These are phyloP conservation scores for Elsinoe necatrix DNA, from an alignment of 2,329 filamentous ascomycete species.

Conservation along the genomic window DNA sequence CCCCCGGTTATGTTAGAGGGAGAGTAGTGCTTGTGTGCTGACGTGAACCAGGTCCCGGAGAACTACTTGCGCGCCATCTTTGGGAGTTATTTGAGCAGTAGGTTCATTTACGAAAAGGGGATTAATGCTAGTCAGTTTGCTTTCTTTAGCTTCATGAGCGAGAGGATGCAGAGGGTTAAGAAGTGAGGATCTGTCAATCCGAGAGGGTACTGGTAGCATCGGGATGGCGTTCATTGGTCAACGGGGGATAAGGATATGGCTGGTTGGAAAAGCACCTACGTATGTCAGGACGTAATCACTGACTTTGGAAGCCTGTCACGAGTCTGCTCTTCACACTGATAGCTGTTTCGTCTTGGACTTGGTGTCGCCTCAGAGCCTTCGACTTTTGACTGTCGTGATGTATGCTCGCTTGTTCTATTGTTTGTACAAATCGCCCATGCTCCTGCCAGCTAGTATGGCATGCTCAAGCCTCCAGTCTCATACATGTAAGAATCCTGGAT, in stretches of 20 bases:
- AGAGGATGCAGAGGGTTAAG: slow-evolving; percentile 36
- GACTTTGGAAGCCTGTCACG: background rate
- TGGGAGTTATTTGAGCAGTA: slow-evolving; percentile 85
- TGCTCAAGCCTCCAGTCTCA: background rate
- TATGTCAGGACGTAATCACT: background rate
- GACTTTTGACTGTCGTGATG: background rate
- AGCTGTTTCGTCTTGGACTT: too few relatives aligned
- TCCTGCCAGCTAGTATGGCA: background rate
- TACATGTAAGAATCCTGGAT: background rate
- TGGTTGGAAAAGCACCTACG: background rate
- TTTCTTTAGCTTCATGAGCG: slow-evolving; percentile 80
- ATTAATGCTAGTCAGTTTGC: slow-evolving; percentile 91
- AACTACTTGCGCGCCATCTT: slow-evolving; percentile 92
- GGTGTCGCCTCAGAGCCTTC: too few relatives aligned
- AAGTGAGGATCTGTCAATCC: background rate
- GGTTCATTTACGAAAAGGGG: slow-evolving; percentile 94
- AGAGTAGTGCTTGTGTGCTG: slow-evolving; percentile 23
- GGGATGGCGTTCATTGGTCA: too few relatives aligned
- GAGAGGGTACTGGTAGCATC: background rate
- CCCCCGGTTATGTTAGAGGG: background rate
- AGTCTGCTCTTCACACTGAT: background rate
- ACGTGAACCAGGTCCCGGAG: slow-evolving; percentile 60
- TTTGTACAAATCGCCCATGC: background rate
- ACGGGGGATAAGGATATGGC: too few relatives aligned
- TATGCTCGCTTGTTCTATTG: background rate